Base-by-base conservation (phyloP, 2,329 filamentous ascomycete genomes). In the Verticillium nonalfalfae region DNA sequence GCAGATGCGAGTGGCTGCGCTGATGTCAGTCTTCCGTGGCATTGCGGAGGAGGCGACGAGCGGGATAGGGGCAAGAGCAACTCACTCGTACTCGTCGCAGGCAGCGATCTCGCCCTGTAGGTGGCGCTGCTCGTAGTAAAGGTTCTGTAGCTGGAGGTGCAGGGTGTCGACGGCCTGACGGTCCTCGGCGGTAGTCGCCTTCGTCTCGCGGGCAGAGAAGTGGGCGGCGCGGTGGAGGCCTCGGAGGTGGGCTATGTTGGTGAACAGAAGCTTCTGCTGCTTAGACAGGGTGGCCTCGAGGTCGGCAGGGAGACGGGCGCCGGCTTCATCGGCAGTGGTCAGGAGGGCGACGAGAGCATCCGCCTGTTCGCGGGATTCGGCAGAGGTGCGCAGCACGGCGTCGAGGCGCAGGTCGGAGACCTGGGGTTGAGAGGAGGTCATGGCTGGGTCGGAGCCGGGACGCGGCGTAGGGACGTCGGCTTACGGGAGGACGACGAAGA, bases 81-180 rank as follows among this genome's bases (percentile, higher is more conserved):
- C 90, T 64, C 78, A 96, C 92, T 97, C 91, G 69, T 96, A 97
- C 59, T 88, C 90, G 72, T 97, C 91, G 74, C 95, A 98, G 9
- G 91, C 92, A 0, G 85, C 81, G 64, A 99, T 98, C 76, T 99
- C 95, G 57, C 91, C 91, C 66, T 90, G 87, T 60, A 99, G 79
- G 74, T 97, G 93, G 60, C 91, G 83, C 77, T 98, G 93, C 75
- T 99, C 94, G 72, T 99, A 99, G 74, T 95, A 96, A 7, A 99
- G 79, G 71, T 99, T 99, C 76, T 98, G 94, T 60, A 99, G 82
- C 71, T 96, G 91, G 40, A 99, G 82, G 72, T 98, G 93, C 64
- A 99, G 81, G 58, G 89, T 86, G 73, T 99, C 95, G 66, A 98
- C 92, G 75, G 97, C 92, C 69, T 94, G 90, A 57, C 93, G 87